These are phyloP conservation scores for Cicer pinnatifidum DNA, from an alignment of 306 rosid species.

Conservation along the genomic window DNA sequence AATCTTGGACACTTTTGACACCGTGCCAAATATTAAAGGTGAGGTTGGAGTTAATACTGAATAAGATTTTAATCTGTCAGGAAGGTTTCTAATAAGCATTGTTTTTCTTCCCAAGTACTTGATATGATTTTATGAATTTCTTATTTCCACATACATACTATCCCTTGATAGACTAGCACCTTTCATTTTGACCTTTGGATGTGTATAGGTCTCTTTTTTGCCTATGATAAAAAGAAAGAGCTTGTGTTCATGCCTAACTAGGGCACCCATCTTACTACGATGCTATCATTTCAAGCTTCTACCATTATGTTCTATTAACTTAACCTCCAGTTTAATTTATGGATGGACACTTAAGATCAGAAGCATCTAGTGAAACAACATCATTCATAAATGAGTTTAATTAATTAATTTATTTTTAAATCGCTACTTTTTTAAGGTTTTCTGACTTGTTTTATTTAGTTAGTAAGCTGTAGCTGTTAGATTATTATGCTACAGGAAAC, in stretches of 20 bases:
- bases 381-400: background rate
- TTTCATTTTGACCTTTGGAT: background rate
- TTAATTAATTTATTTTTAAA: background rate
- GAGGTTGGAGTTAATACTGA: slow-evolving; percentile 46
- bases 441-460: slow-evolving; percentile 20
- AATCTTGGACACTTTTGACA: slow-evolving; percentile 86
- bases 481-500: slow-evolving; percentile 11
- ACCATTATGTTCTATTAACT: background rate
- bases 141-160: background rate
- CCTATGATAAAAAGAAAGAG: background rate
- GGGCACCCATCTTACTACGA: background rate
- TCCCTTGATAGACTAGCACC: background rate
- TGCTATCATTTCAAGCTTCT: slow-evolving; percentile 19
- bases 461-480: slow-evolving; percentile 13
- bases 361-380: background rate
- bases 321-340: background rate
- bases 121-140: background rate
- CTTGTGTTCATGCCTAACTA: background rate
- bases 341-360: slow-evolving; percentile 1
- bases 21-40: slow-evolving; percentile 87
- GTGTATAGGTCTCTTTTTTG: background rate
- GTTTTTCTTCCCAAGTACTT: background rate
- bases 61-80: slow-evolving; percentile 37
- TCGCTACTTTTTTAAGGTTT: background rate
- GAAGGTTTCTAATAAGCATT: slow-evolving; percentile 35